Conservation (phyloP, 2,329 filamentous ascomycete species). For the Parafenestella ontariensis region DNA sequence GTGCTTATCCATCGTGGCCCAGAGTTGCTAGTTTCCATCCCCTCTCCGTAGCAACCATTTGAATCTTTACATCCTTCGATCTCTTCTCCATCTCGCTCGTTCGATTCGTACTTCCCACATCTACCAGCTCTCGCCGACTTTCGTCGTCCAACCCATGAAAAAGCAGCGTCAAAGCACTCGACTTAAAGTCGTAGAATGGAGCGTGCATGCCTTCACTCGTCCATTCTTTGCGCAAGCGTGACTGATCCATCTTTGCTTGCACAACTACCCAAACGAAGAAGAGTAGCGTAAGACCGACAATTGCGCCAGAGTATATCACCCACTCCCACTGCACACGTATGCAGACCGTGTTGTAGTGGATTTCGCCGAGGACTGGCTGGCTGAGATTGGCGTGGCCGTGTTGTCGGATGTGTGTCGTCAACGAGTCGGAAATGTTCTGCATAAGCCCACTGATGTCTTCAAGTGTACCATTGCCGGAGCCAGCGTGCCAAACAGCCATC, state of each 20-base stretch:
- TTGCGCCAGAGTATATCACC: constrained; percentile 4
- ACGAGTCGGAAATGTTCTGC: constrained; percentile 8
- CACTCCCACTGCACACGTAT: constrained; percentile 12
- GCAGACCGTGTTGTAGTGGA: constrained; percentile 11
- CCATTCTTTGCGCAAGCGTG: constrained; percentile 1
- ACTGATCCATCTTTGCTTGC: neutral
- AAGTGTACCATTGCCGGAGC: constrained; percentile 12
- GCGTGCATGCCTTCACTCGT: neutral
- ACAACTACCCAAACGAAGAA: constrained; percentile 12
- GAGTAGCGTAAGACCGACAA: constrained; percentile 5
- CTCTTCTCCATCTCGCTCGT: constrained; percentile 5
- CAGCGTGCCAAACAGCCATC: constrained; percentile 10
- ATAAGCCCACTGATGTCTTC: constrained; percentile 10
- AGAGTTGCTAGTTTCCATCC: constrained; percentile 8
- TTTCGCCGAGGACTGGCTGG: neutral
- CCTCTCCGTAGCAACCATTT: constrained; percentile 4
- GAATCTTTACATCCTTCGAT: constrained; percentile 1
- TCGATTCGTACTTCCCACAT: constrained; percentile 3
- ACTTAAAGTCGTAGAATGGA: constrained; percentile 8
- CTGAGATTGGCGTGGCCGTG: constrained; percentile 1
- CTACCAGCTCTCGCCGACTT: neutral
- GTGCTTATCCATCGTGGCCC: neutral
- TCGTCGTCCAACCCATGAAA: constrained; percentile 10
- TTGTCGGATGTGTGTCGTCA: constrained; percentile 9
- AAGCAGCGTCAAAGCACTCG: constrained; percentile 4